Percentiles rank a stretch among this genome's conserved stretches.
These are phyloP conservation scores for Penicillium taxi DNA, from an alignment of 495 filamentous ascomycete genomes.

Conservation along the genomic window DNA sequence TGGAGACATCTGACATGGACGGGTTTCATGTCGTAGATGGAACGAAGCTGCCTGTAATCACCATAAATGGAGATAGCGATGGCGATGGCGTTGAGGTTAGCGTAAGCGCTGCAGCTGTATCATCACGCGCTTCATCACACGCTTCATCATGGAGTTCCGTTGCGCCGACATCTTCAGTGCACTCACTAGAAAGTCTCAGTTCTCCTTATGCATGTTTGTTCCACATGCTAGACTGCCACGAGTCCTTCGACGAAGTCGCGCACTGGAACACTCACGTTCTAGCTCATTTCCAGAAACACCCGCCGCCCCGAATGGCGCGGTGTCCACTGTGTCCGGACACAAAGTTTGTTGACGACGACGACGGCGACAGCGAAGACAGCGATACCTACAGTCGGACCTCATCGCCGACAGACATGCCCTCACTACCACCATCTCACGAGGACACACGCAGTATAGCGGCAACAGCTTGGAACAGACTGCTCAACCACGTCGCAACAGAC, in stretches of 20 bases:
- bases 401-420: too few species aligned
- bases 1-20: slow-evolving; percentile 15
- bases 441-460: too few species aligned
- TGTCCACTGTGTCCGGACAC: slow-evolving; percentile 34
- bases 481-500: slow-evolving; percentile 30
- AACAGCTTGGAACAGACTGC: slow-evolving; percentile 33
- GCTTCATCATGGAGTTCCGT: slow-evolving; percentile 1
- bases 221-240: slow-evolving; percentile 37
- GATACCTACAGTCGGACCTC: too few species aligned
- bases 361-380: slow-evolving; percentile 11
- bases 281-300: slow-evolving; percentile 36
- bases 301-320: slow-evolving; percentile 29
- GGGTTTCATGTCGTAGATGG: too few species aligned
- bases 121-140: slow-evolving; percentile 5
- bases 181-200: slow-evolving; percentile 3
- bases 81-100: neutral
- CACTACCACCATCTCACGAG: too few species aligned
- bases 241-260: slow-evolving; percentile 27
- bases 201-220: slow-evolving; percentile 40
- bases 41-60: too few species aligned
- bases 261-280: slow-evolving; percentile 37
- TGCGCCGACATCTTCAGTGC: too few species aligned
- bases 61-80: too few species aligned
- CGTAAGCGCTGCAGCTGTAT: neutral
- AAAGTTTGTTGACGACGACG: slow-evolving; percentile 25